These are phyloP conservation scores for Coccinonectria pachysandricola DNA, from an alignment of 2,329 filamentous ascomycete genomes.

Conservation along the genomic window DNA sequence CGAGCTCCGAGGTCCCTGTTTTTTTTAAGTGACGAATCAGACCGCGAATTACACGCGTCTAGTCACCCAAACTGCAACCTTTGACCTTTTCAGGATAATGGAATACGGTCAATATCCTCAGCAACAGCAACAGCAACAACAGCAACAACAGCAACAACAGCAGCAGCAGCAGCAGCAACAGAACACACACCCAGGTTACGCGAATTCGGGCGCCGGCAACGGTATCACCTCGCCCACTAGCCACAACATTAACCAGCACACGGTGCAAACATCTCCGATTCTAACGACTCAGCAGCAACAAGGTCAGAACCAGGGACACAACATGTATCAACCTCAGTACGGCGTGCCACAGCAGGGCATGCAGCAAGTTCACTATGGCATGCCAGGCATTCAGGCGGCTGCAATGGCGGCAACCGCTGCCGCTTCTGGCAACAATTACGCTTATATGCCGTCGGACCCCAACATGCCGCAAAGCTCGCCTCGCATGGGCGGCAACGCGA, in stretches of 20 bases:
- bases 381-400: slow-evolving; percentile 76
- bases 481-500: slow-evolving; percentile 65
- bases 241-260: slow-evolving; percentile 55
- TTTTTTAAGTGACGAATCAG: slow-evolving; percentile 14
- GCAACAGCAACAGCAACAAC: no score
- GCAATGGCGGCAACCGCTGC: slow-evolving; percentile 89
- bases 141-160: no score
- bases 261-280: slow-evolving; percentile 68
- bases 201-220: slow-evolving; percentile 43
- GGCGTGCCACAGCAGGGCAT: slow-evolving; percentile 63
- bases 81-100: slow-evolving; percentile 44
- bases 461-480: slow-evolving; percentile 64
- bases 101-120: slow-evolving; percentile 67
- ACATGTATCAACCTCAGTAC: slow-evolving; percentile 73
- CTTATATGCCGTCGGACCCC: slow-evolving; percentile 62
- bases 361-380: slow-evolving; percentile 57
- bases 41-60: no score
- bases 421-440: slow-evolving; percentile 71
- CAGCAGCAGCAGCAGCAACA: slow-evolving; percentile 43
- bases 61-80: no score
- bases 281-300: slow-evolving; percentile 64
- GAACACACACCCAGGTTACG: slow-evolving; percentile 55
- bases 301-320: slow-evolving; percentile 54
- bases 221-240: slow-evolving; percentile 66
- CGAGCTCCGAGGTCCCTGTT: no score